A percentile compares a stretch with the other conserved stretches of the same genome.
These are phyloP conservation scores for Spathaspora hagerdaliae DNA, from an alignment of 805 yeast genomes.

Conservation along the genomic window DNA sequence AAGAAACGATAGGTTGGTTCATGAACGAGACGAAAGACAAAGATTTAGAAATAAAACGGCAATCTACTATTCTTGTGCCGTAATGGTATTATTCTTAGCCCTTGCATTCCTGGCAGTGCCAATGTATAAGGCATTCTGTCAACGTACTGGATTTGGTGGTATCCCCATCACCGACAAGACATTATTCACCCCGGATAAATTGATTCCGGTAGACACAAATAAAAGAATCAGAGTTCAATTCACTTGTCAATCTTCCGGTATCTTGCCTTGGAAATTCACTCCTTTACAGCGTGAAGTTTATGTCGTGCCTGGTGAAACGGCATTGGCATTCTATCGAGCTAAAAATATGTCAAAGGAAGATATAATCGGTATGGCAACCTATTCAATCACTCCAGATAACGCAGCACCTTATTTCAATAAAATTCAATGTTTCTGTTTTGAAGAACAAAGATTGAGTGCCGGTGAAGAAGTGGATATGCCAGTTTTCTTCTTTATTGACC, in stretches of 20 bases:
- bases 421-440: conserved; percentile 97
- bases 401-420: conserved; percentile 96
- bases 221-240: conserved; percentile 79
- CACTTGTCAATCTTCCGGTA: conserved; percentile 86
- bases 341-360: conserved; percentile 81
- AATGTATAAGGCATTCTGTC: conserved; percentile 83
- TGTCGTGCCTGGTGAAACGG: conserved; percentile 96
- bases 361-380: conserved; percentile 97
- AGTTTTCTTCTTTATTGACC: conserved; percentile 92
- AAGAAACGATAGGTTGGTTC: conserved; percentile 13
- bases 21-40: conserved; percentile 23
- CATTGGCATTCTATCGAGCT: conserved; percentile 92
- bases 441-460: conserved; percentile 88
- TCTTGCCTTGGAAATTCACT: conserved; percentile 89
- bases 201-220: conserved; percentile 83
- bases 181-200: conserved; percentile 79
- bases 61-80: conserved; percentile 63
- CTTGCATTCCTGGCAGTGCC: conserved; percentile 91
- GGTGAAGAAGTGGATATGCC: conserved; percentile 99
- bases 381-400: conserved; percentile 92
- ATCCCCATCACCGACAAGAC: conserved; percentile 83
- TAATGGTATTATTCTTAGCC: conserved; percentile 67
- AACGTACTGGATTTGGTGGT: conserved; percentile 95
- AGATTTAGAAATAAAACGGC: conserved; percentile 48
- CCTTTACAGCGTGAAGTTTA: conserved; percentile 94